These are phyloP conservation scores for Fusarium nanum DNA, from an alignment of 2,329 filamentous ascomycete genomes.

Conservation along the genomic window DNA sequence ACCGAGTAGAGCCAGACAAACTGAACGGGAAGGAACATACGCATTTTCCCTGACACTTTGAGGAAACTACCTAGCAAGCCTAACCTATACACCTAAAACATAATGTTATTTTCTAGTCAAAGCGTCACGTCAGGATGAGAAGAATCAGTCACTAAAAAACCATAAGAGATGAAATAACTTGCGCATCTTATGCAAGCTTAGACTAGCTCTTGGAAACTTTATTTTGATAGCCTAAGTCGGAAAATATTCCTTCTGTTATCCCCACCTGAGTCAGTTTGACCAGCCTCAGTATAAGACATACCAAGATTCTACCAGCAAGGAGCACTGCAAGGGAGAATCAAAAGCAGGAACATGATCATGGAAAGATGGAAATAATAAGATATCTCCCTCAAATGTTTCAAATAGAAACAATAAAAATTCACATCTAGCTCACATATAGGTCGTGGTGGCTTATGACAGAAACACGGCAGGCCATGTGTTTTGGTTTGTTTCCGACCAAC, in stretches of 20 bases:
- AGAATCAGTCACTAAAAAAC: no score
- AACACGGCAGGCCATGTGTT: not conserved
- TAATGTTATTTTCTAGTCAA: no score
- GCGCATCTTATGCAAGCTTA: not conserved
- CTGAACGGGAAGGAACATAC: no score
- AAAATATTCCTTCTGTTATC: not conserved
- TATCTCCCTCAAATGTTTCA: constrained; percentile 1
- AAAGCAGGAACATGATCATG: not conserved
- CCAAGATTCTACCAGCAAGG: not conserved
- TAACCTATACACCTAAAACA: no score
- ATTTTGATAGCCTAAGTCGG: not conserved
- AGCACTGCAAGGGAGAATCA: not conserved
- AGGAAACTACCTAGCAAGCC: no score
- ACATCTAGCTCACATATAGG: not conserved
- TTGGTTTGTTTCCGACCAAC: not conserved
- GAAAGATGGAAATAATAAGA: not conserved
- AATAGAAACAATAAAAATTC: constrained; percentile 10
- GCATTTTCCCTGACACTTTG: no score
- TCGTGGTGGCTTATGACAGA: constrained; percentile 8
- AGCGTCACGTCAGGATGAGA: no score
- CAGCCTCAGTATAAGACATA: not conserved
- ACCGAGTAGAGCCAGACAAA: no score
- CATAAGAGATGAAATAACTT: not conserved
- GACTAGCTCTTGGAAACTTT: not conserved
- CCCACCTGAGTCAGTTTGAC: not conserved